These are phyloP conservation scores for Globisporangium cystogenes DNA, from an alignment of 352 stramenopile species.

Conservation along the genomic window DNA sequence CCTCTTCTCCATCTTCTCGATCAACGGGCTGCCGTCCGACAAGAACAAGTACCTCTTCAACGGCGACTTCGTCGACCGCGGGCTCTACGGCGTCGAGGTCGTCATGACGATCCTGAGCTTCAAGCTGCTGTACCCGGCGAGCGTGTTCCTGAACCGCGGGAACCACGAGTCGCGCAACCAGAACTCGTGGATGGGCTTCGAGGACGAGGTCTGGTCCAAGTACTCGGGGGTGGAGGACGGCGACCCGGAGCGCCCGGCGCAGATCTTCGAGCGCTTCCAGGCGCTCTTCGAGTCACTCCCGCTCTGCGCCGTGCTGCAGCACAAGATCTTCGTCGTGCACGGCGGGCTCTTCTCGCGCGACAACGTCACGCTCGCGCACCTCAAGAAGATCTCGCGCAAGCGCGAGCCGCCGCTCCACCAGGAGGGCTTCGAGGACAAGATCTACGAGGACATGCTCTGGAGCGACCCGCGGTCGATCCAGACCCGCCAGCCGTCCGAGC, in stretches of 20 bases:
- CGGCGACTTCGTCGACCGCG: slow-evolving; percentile 95
- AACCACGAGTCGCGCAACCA: slow-evolving; percentile 96
- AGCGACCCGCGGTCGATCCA: slow-evolving; percentile 84
- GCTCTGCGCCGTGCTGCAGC: slow-evolving; percentile 87
- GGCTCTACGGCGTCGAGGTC: slow-evolving; percentile 84
- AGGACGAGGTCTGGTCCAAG: slow-evolving; percentile 85
- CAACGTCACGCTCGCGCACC: slow-evolving; percentile 88
- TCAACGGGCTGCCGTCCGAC: slow-evolving; percentile 84
- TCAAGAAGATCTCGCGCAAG: slow-evolving; percentile 89
- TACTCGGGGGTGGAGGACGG: slow-evolving; percentile 64
- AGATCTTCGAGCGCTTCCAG: slow-evolving; percentile 69
- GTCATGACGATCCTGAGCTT: slow-evolving; percentile 75
- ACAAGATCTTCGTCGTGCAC: slow-evolving; percentile 94
- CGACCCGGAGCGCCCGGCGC: slow-evolving; percentile 40
- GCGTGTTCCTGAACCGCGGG: slow-evolving; percentile 90
- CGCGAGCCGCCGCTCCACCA: slow-evolving; percentile 88
- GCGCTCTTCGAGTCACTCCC: slow-evolving; percentile 85
- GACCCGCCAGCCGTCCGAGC: slow-evolving; percentile 70
- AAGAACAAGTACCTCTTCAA: slow-evolving; percentile 97
- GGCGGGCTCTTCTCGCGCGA: slow-evolving; percentile 90
- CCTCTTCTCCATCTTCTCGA: slow-evolving; percentile 93
- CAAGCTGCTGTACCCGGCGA: slow-evolving; percentile 75
- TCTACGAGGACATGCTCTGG: slow-evolving; percentile 94
- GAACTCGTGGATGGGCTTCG: slow-evolving; percentile 93
- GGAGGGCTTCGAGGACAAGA: slow-evolving; percentile 87